phyloP scores from a whole-genome alignment of 2,329 filamentous ascomycete genomes.

The Alternaria longipes region DNA sequence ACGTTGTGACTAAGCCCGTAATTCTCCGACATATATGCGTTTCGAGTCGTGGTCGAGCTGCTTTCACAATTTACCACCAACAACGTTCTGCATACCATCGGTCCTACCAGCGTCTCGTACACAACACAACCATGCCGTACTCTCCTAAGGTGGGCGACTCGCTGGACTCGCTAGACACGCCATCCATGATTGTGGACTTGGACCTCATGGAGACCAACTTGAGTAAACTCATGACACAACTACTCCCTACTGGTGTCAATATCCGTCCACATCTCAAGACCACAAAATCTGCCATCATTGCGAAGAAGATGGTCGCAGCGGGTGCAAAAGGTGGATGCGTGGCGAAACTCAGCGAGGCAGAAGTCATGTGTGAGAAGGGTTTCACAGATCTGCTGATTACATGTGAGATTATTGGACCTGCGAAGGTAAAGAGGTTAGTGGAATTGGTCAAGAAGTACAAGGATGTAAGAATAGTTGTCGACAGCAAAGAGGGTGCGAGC shows the following conservation, averaged over 20 bases:
- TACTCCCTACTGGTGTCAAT: conserved; percentile 57
- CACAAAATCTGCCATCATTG: conserved; percentile 60
- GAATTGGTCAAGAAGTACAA: conserved; percentile 54
- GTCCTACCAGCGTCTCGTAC: background rate
- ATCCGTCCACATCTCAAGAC: conserved; percentile 65
- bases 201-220: conserved; percentile 63
- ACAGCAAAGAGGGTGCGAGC: conserved; percentile 57
- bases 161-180: conserved; percentile 61
- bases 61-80: background rate
- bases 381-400: conserved; percentile 63
- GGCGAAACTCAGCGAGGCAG: conserved; percentile 60
- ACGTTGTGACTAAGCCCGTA: background rate
- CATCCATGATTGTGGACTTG: conserved; percentile 65
- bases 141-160: conserved; percentile 55
- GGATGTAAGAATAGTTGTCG: conserved; percentile 58
- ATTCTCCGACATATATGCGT: background rate
- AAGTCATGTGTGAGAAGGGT: conserved; percentile 53
- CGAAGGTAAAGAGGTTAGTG: conserved; percentile 59
- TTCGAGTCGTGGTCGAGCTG: background rate
- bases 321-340: conserved; percentile 63
- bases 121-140: conserved; percentile 42
- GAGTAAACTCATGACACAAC: conserved; percentile 55
- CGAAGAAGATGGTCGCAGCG: conserved; percentile 55
- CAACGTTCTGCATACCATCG: background rate
- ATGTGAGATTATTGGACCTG: conserved; percentile 59